Conservation (phyloP, 75 land plant genomes). For the Picea sitchensis region DNA sequence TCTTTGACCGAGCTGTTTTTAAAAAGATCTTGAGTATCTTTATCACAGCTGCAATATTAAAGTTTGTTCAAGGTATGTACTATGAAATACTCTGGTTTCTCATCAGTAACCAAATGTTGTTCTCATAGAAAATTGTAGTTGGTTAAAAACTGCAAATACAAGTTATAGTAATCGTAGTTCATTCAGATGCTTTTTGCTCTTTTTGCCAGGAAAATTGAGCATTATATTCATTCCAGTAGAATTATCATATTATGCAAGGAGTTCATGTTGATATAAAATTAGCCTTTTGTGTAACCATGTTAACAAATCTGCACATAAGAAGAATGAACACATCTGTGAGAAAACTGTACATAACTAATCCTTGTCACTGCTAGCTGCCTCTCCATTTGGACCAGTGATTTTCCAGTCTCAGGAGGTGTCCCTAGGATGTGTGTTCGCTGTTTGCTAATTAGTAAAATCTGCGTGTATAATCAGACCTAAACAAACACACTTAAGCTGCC, state of each 20-base stretch:
- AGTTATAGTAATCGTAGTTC: neutral
- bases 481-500: no score
- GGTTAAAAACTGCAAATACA: neutral
- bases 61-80: conserved; percentile 86
- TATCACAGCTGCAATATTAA: conserved; percentile 88
- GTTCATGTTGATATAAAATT: no score
- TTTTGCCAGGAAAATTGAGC: neutral
- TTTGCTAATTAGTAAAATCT: no score
- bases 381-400: no score
- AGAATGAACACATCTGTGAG: no score
- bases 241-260: neutral
- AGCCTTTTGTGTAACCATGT: no score
- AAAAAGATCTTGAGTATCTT: conserved; percentile 82
- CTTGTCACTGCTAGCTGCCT: no score
- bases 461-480: no score
- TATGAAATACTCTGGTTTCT: neutral
- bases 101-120: neutral
- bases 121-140: neutral
- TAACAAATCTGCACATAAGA: no score
- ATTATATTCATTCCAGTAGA: neutral
- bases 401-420: no score
- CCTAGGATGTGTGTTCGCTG: no score
- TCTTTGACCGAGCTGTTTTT: conserved; percentile 54
- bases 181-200: neutral
- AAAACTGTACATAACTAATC: no score